phyloP scores from a whole-genome alignment of 805 yeast species.

The Torulaspora gathmanii region DNA sequence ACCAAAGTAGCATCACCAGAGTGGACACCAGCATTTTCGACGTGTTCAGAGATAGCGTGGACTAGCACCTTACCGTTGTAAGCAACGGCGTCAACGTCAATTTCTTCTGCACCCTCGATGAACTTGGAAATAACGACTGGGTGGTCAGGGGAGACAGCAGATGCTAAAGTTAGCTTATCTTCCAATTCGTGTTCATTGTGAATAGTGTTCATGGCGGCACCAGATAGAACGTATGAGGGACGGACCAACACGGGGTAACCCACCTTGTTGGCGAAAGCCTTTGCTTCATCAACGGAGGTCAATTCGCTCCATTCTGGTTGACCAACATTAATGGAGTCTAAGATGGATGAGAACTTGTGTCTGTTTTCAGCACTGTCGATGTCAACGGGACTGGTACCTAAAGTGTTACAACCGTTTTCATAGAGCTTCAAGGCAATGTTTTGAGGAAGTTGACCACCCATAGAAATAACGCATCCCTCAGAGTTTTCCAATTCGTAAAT shows the following conservation, averaged over 20 bases:
- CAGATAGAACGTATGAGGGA: slow-evolving; percentile 94
- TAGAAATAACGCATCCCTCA: slow-evolving; percentile 88
- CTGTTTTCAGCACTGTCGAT: slow-evolving; percentile 98
- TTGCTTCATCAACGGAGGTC: slow-evolving; percentile 80
- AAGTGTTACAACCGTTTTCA: slow-evolving; percentile 73
- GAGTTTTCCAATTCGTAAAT: slow-evolving; percentile 90
- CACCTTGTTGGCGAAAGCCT: slow-evolving; percentile 74
- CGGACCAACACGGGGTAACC: slow-evolving; percentile 95
- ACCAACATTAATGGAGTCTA: slow-evolving; percentile 88
- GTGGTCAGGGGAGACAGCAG: slow-evolving; percentile 90
- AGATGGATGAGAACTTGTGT: slow-evolving; percentile 91
- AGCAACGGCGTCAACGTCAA: slow-evolving; percentile 97
- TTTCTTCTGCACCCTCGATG: slow-evolving; percentile 93
- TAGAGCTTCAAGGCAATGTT: slow-evolving; percentile 87
- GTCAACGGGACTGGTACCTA: slow-evolving; percentile 92
- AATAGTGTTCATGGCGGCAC: slow-evolving; percentile 98
- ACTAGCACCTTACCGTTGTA: slow-evolving; percentile 80
- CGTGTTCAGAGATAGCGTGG: slow-evolving; percentile 96
- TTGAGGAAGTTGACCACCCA: slow-evolving; percentile 98
- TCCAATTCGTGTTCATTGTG: slow-evolving; percentile 74
- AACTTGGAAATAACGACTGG: slow-evolving; percentile 97
- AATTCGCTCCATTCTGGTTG: slow-evolving; percentile 98
- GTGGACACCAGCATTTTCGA: slow-evolving; percentile 97
- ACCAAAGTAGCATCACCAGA: slow-evolving; percentile 97
- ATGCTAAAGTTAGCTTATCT: slow-evolving; percentile 76